These are phyloP conservation scores for Paecilomyces sp. DNA, from an alignment of 2,329 filamentous ascomycete species.

Conservation along the genomic window DNA sequence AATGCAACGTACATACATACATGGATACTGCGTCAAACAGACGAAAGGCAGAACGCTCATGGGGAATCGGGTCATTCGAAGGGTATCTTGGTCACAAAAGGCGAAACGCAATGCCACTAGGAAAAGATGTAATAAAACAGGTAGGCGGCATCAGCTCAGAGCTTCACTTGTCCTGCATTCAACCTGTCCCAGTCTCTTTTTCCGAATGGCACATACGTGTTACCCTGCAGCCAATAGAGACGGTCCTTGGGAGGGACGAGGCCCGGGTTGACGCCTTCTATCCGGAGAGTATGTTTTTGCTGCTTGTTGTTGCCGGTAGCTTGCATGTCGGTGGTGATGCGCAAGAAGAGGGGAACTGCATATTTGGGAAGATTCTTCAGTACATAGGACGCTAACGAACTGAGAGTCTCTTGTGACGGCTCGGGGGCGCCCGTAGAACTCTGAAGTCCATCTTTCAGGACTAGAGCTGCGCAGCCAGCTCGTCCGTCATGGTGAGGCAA, in stretches of 20 bases:
- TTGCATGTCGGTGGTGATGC: slow-evolving; percentile 56
- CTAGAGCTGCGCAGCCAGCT: slow-evolving; percentile 71
- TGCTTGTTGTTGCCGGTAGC: slow-evolving; percentile 84
- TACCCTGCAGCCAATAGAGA: slow-evolving; percentile 61
- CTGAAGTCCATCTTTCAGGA: slow-evolving; percentile 43
- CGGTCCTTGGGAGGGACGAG: slow-evolving; percentile 31
- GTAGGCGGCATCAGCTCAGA: slow-evolving; percentile 40
- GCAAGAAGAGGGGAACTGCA: slow-evolving; percentile 70
- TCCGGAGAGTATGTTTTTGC: slow-evolving; percentile 67
- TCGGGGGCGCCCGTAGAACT: slow-evolving; percentile 15
- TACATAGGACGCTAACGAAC: slow-evolving; percentile 56
- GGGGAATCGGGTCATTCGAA: background rate
- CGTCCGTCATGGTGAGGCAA: slow-evolving; percentile 76
- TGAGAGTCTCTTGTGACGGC: slow-evolving; percentile 39
- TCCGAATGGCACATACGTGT: slow-evolving; percentile 61
- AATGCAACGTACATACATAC: background rate
- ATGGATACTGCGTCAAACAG: background rate
- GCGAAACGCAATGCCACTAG: background rate
- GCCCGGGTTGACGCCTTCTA: slow-evolving; percentile 63
- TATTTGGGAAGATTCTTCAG: slow-evolving; percentile 58
- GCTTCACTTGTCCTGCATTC: slow-evolving; percentile 60
- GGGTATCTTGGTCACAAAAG: background rate
- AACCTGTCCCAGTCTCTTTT: slow-evolving; percentile 62
- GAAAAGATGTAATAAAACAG: background rate
- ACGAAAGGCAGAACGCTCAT: background rate